phyloP scores from a whole-genome alignment of 1,284 basidiomycete genomes.

The Cutaneotrichosporon sp. region DNA sequence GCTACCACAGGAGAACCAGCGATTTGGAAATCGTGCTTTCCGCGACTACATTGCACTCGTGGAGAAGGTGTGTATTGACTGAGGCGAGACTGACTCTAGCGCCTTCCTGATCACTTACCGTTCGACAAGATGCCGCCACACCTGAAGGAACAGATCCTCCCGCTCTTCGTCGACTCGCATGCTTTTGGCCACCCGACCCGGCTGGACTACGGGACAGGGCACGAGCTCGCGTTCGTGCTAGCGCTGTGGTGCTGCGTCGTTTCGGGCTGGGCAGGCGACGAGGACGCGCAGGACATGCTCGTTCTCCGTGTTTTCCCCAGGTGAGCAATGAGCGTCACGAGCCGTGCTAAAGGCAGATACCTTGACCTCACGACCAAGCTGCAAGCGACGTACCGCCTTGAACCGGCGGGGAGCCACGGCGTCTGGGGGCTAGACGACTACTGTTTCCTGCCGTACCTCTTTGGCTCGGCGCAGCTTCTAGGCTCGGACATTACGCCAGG shows the following conservation, averaged over 20 bases:
- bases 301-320: constrained; percentile 47
- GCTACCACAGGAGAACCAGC: constrained; percentile 64
- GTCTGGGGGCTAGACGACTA: constrained; percentile 98
- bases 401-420: constrained; percentile 95
- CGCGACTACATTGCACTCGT: constrained; percentile 76
- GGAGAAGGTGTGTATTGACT: constrained; percentile 58
- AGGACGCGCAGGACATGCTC: constrained; percentile 46
- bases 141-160: constrained; percentile 63
- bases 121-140: constrained; percentile 43
- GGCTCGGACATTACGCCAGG: constrained; percentile 49
- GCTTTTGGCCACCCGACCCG: constrained; percentile 87
- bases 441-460: constrained; percentile 81
- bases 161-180: constrained; percentile 45
- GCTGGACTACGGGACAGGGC: constrained; percentile 95
- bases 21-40: constrained; percentile 93
- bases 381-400: constrained; percentile 84
- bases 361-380: constrained; percentile 74
- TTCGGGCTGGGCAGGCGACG: constrained; percentile 34
- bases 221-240: constrained; percentile 83
- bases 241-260: constrained; percentile 55
- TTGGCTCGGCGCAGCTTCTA: constrained; percentile 83
- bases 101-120: constrained; percentile 50
- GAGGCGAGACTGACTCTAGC: constrained; percentile 49
- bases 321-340: constrained; percentile 19
- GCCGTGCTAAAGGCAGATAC: constrained; percentile 56